These are phyloP conservation scores for Sporothrix phasma DNA, from an alignment of 2,329 filamentous ascomycete genomes.

Conservation along the genomic window DNA sequence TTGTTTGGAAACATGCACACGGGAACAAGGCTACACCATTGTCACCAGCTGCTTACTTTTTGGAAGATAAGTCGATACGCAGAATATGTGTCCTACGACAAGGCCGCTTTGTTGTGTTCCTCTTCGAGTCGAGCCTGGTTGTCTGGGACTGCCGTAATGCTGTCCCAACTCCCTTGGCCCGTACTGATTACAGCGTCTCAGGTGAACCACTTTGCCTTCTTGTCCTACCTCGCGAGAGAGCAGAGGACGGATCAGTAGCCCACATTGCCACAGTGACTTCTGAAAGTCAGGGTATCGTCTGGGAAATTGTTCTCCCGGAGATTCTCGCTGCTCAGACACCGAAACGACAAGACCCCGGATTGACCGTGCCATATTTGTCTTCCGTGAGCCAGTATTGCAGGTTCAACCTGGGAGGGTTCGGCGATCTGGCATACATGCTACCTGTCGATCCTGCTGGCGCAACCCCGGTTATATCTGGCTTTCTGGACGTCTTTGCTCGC, in stretches of 20 bases:
- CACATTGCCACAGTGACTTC: conserved; percentile 79
- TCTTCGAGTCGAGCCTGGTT: conserved; percentile 59
- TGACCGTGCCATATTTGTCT: conserved; percentile 27
- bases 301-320: conserved; percentile 59
- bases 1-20: conserved; percentile 67
- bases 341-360: conserved; percentile 14
- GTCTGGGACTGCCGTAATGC: conserved; percentile 68
- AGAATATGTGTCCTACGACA: conserved; percentile 69
- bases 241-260: conserved; percentile 44
- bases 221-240: conserved; percentile 55
- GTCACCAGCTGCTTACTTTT: conserved; percentile 51
- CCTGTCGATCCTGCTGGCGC: conserved; percentile 82
- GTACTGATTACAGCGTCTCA: conserved; percentile 45
- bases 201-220: conserved; percentile 75
- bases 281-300: conserved; percentile 67
- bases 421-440: conserved; percentile 57
- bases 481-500: conserved; percentile 74
- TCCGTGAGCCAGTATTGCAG: conserved; percentile 56
- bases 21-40: conserved; percentile 36
- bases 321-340: conserved; percentile 21
- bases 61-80: conserved; percentile 61
- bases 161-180: conserved; percentile 48
- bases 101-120: conserved; percentile 70
- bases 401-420: conserved; percentile 54
- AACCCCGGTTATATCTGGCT: conserved; percentile 59